phyloP scores from a whole-genome alignment of 345 rosid species.

The Eucalyptus sideroxylon region DNA sequence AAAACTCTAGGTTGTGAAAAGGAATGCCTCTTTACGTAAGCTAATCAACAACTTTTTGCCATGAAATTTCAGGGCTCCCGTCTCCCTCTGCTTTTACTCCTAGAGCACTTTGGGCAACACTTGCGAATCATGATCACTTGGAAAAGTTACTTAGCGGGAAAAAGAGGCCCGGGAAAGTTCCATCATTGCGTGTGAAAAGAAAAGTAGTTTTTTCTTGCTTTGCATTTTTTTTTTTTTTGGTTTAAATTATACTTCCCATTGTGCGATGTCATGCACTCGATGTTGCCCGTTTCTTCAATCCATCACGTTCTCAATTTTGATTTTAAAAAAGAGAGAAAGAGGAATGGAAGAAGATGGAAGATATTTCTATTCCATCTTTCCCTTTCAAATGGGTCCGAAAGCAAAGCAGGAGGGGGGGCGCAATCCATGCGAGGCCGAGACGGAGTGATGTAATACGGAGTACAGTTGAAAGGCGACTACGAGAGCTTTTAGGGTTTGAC shows the following conservation, averaged over 20 bases:
- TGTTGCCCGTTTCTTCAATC: background rate
- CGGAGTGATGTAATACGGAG: background rate
- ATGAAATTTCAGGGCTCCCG: background rate
- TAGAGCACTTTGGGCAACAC: background rate
- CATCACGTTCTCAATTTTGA: background rate
- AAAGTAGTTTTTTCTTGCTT: background rate
- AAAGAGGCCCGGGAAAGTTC: background rate
- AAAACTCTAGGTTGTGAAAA: background rate
- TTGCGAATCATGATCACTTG: slow-evolving; percentile 19
- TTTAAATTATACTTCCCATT: background rate
- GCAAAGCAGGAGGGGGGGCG: background rate
- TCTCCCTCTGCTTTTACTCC: background rate
- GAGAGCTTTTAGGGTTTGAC: background rate
- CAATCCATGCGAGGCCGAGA: background rate
- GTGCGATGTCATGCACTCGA: background rate
- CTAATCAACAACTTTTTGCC: background rate
- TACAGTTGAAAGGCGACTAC: background rate
- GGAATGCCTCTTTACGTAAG: background rate
- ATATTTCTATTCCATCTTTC: background rate
- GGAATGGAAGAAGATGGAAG: background rate
- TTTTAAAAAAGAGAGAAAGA: background rate
- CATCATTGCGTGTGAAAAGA: slow-evolving; percentile 26
- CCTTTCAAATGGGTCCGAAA: background rate
- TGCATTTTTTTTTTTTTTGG: background rate
- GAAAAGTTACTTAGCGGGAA: slow-evolving; percentile 6